Evolutionary conservation across 2,329 filamentous ascomycete species (phyloP).

Genomic region (Neodidymelliopsis sp.): DNA sequence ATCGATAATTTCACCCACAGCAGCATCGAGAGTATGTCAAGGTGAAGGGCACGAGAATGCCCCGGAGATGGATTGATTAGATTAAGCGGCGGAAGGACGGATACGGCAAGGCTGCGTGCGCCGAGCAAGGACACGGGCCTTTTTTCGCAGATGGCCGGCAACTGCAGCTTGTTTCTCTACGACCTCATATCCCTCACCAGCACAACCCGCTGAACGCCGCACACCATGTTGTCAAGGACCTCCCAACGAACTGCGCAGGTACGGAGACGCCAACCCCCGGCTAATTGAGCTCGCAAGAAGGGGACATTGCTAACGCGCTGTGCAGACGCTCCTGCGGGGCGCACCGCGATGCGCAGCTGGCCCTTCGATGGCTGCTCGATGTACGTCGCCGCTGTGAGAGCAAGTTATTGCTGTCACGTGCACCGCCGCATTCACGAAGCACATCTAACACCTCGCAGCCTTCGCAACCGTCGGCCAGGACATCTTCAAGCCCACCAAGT

Average conservation of each 20-base stretch:
- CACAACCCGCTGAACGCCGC: constrained; percentile 36
- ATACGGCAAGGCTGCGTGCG: constrained; percentile 28
- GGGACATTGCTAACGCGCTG: constrained; percentile 34
- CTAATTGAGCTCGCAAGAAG: constrained; percentile 34
- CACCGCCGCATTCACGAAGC: background rate
- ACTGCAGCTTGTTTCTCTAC: constrained; percentile 44
- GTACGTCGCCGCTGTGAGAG: constrained; percentile 51
- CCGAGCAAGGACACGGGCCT: constrained; percentile 41
- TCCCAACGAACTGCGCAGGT: constrained; percentile 59
- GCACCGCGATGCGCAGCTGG: constrained; percentile 58
- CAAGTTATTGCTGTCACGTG: constrained; percentile 9
- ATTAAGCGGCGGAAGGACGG: constrained; percentile 24
- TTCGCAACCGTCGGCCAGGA: constrained; percentile 80
- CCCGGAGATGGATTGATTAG: constrained; percentile 24
- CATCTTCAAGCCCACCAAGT: constrained; percentile 99
- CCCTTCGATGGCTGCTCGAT: constrained; percentile 61
- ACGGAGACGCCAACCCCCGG: constrained; percentile 29
- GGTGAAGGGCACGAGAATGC: constrained; percentile 14
- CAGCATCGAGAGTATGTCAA: background rate
- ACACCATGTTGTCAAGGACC: constrained; percentile 55
- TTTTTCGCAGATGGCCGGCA: constrained; percentile 42
- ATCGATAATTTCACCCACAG: background rate
- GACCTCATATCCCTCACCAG: constrained; percentile 47
- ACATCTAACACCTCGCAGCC: constrained; percentile 34
- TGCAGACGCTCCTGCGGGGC: constrained; percentile 64